Evolutionary conservation across 2,329 filamentous ascomycete species (phyloP).

Genomic region (Trichophyton mentagrophytes): DNA sequence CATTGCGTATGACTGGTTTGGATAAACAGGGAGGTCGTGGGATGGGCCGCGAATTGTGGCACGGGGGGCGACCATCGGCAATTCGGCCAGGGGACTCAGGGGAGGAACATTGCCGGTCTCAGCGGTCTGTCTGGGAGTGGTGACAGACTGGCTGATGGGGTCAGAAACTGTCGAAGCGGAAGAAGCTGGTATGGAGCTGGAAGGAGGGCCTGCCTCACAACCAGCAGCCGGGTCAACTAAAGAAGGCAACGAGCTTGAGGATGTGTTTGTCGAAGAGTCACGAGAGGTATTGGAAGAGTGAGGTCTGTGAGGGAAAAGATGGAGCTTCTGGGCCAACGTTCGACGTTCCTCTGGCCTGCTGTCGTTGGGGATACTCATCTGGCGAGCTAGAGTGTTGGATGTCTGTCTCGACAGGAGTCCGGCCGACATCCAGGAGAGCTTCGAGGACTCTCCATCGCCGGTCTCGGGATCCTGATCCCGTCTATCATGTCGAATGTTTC

Average conservation of each 20-base stretch:
- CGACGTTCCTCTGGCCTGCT: conserved; percentile 12
- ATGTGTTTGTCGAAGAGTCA: conserved; percentile 28
- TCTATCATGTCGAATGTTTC: neutral
- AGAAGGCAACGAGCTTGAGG: conserved; percentile 29
- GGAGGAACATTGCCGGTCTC: conserved; percentile 10
- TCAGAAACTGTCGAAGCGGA: neutral
- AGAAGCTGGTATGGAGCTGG: conserved; percentile 6
- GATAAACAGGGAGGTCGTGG: conserved; percentile 33
- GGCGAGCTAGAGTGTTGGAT: conserved; percentile 8
- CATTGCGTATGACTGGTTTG: conserved; percentile 37
- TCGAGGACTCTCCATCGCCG: conserved; percentile 1
- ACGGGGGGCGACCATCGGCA: conserved; percentile 11
- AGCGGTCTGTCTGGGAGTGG: conserved; percentile 2
- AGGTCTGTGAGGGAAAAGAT: conserved; percentile 15
- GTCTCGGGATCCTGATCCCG: neutral
- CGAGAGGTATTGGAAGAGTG: conserved; percentile 26
- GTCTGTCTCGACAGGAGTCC: conserved; percentile 10
- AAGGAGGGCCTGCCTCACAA: conserved; percentile 16
- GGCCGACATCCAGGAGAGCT: conserved; percentile 9
- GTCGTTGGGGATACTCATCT: conserved; percentile 12
- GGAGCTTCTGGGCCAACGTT: conserved; percentile 12
- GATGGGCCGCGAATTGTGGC: conserved; percentile 13
- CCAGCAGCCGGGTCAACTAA: conserved; percentile 9
- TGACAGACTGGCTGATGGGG: neutral
- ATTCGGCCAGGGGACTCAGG: conserved; percentile 13